Evolutionary conservation across 306 rosid genomes (phyloP).

Genomic region (Lathyrus tuberosus): DNA sequence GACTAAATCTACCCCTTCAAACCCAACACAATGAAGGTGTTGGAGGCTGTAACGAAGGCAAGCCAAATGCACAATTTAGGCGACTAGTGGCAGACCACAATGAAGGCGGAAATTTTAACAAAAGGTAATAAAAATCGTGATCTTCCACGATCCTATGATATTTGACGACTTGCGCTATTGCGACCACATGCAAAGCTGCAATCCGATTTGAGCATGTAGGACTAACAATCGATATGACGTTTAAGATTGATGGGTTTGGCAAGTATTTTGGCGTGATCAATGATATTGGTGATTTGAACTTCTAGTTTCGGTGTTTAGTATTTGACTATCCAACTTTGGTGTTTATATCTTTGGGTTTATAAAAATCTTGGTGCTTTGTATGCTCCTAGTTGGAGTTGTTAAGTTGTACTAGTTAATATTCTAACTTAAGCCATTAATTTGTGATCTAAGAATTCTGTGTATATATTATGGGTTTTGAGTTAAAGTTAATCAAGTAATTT

Average conservation of each 20-base stretch:
- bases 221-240: background rate
- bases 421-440: background rate
- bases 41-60: no score
- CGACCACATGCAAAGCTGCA: background rate
- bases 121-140: background rate
- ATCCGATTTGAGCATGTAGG: background rate
- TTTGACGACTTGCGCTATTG: background rate
- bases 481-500: background rate
- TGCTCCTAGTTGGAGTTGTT: background rate
- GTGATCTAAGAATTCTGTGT: background rate
- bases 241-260: background rate
- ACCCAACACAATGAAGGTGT: no score
- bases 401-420: background rate
- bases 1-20: no score
- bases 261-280: background rate
- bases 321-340: background rate
- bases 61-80: no score
- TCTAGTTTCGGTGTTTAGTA: background rate
- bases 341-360: background rate
- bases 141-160: background rate
- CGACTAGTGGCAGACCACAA: no score
- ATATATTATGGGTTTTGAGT: background rate
- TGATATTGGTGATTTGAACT: background rate
- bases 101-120: no score
- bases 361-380: background rate